Evolutionary conservation across 2,329 filamentous ascomycete species (phyloP), one percentile per base, ranked within the genome.

Genomic region (Zymoseptoria crescenta): DNA sequence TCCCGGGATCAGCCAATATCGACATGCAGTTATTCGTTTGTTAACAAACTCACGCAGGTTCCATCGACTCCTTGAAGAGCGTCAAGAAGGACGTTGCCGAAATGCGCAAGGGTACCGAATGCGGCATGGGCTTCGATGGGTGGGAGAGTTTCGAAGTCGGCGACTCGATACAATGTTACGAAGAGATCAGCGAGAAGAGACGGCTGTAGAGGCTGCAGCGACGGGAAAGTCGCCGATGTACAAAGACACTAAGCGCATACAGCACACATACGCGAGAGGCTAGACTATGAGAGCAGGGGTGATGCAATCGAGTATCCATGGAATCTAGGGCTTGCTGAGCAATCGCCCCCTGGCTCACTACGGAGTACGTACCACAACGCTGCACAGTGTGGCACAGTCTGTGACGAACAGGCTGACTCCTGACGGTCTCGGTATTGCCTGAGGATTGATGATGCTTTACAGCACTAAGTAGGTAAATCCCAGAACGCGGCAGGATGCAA

Each of bases 101-200:
- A 70, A 94, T 96, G 85, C 86, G 85, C 68, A 97, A 96, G 76
- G 92, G 91, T 59, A 84, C 82, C n/a, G 94, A 99, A 75, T 99
- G 94, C 69, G 94, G 94, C 65, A 87, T 99, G 65, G 86, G 84
- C 56, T 93, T 99, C 69, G 85, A 87, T 2, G 82, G 80, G 30
- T 99, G 91, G 85, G 80, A 87, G 53, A 88, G 85, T 21, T 88
- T 97, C 71, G 74, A 87, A 69, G 79, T 85, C 13, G 94, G 93
- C 28, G 94, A 99, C 75, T 83, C 87, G 73, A 82, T 99, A 62
- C 94, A 97, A 77, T 87, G 86, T 35, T 96, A 92, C 69, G 90
- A 96, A 70, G 88, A 92, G 74, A 81, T 86, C 19, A 76, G 75
- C 58, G 89, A 94, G 75, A 88, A 88, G 79, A 81, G 90, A 68